These are phyloP conservation scores for Curvularia lunata DNA, from an alignment of 2,329 filamentous ascomycete species.

Conservation along the genomic window DNA sequence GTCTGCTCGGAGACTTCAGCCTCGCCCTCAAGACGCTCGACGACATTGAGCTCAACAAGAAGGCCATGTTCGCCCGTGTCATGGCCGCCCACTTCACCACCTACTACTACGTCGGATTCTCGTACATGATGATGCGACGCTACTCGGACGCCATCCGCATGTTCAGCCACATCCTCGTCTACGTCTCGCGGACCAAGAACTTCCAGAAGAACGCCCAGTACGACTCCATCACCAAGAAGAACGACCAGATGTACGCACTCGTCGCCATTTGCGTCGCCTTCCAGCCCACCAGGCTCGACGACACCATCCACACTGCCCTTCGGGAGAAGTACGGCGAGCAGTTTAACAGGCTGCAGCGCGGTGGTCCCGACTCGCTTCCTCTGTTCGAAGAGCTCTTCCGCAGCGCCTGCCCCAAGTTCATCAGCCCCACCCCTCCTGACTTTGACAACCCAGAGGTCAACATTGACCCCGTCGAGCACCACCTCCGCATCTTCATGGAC, in stretches of 20 bases:
- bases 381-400: slow-evolving; percentile 99
- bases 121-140: slow-evolving; percentile 99
- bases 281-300: slow-evolving; percentile 94
- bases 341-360: slow-evolving; percentile 93
- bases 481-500: slow-evolving; percentile 98
- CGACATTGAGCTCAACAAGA: slow-evolving; percentile 99
- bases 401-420: slow-evolving; percentile 98
- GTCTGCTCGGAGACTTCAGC: slow-evolving; percentile 95
- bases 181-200: slow-evolving; percentile 98
- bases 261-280: slow-evolving; percentile 99
- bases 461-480: slow-evolving; percentile 96
- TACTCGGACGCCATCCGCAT: slow-evolving; percentile 99
- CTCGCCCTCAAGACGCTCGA: slow-evolving; percentile 98
- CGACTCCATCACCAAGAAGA: slow-evolving; percentile 99
- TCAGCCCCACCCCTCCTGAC: slow-evolving; percentile 94
- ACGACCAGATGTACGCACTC: slow-evolving; percentile 99
- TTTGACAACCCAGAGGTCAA: slow-evolving; percentile 97
- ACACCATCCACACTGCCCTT: slow-evolving; percentile 97
- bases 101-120: slow-evolving; percentile 99
- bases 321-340: slow-evolving; percentile 99
- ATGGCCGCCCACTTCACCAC: slow-evolving; percentile 99
- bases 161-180: slow-evolving; percentile 99
- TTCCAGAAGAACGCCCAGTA: slow-evolving; percentile 99
- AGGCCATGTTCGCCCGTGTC: slow-evolving; percentile 98
- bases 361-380: slow-evolving; percentile 91